phyloP scores from a whole-genome alignment of 495 filamentous ascomycete genomes.

The Podospora comata region DNA sequence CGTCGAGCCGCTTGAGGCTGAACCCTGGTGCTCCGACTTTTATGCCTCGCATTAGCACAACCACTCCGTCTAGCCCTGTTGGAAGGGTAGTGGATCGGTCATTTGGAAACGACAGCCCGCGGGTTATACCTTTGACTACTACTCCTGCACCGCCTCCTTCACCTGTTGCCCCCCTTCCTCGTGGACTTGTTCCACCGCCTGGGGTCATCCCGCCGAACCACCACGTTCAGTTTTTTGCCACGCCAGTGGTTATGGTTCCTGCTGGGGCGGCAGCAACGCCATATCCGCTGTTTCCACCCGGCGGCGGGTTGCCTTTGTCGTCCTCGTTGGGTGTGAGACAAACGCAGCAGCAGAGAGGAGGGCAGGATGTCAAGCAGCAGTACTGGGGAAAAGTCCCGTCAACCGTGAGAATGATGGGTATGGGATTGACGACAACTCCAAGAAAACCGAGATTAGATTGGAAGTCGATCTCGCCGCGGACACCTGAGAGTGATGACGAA shows the following conservation, averaged over 20 bases:
- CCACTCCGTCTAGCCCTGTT: constrained; percentile 13
- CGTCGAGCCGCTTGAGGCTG: constrained; percentile 35
- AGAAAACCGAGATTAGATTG: background rate
- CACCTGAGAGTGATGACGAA: background rate
- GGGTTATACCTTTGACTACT: background rate
- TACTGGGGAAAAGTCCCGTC: background rate
- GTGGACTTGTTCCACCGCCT: background rate
- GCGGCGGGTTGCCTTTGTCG: background rate
- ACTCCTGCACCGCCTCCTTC: background rate
- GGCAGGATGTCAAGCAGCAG: background rate
- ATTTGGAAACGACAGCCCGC: constrained; percentile 10
- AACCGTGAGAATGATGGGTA: background rate
- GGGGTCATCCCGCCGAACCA: background rate
- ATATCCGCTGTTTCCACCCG: constrained; percentile 19
- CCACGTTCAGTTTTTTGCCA: constrained; percentile 22
- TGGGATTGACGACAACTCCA: background rate
- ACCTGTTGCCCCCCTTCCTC: background rate
- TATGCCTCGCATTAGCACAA: constrained; percentile 40
- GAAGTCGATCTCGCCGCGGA: background rate
- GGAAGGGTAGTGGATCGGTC: constrained; percentile 12
- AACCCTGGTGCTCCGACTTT: constrained; percentile 57
- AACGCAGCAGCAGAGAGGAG: background rate
- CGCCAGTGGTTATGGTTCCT: constrained; percentile 21
- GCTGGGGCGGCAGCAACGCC: constrained; percentile 2
- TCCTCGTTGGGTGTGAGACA: background rate